These are phyloP conservation scores for Paspalum notatum DNA, from an alignment of 176 grass and related monocot species.

Conservation along the genomic window DNA sequence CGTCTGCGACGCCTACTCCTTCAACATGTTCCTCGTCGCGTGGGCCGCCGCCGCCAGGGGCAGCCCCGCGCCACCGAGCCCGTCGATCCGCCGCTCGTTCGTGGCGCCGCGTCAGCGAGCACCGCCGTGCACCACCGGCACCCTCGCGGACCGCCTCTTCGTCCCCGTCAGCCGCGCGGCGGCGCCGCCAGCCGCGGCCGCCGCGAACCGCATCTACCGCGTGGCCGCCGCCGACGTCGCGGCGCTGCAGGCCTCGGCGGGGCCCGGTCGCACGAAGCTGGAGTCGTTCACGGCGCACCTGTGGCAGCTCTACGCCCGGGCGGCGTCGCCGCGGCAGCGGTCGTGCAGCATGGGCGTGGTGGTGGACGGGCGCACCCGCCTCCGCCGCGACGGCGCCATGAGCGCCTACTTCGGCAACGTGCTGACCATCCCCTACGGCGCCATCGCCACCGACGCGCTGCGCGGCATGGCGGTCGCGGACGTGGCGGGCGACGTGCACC, in stretches of 20 bases:
- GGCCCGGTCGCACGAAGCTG: constrained; percentile 49
- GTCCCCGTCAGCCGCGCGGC: constrained; percentile 40
- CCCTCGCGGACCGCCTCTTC: constrained; percentile 50
- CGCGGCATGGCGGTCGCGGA: constrained; percentile 40
- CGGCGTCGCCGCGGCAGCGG: neutral
- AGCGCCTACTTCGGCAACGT: constrained; percentile 68
- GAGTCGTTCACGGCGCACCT: constrained; percentile 75
- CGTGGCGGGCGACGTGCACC: constrained; percentile 58
- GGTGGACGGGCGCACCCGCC: constrained; percentile 60
- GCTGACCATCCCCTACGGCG: constrained; percentile 64
- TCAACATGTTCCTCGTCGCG: constrained; percentile 74
- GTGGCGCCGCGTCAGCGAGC: constrained; percentile 36
- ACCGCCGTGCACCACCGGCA: constrained; percentile 13
- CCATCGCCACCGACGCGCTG: constrained; percentile 7
- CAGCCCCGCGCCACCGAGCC: neutral
- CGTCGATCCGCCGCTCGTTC: constrained; percentile 55
- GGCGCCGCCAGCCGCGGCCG: neutral
- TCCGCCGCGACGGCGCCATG: constrained; percentile 46
- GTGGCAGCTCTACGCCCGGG: constrained; percentile 57
- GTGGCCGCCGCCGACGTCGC: constrained; percentile 47
- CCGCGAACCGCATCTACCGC: constrained; percentile 68
- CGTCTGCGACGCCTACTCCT: constrained; percentile 77
- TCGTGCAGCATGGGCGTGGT: constrained; percentile 74
- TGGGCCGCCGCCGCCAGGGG: constrained; percentile 51
- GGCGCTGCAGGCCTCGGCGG: constrained; percentile 37